phyloP scores from a whole-genome alignment of 768 basidiomycete species.

The Calocera viscosa region DNA sequence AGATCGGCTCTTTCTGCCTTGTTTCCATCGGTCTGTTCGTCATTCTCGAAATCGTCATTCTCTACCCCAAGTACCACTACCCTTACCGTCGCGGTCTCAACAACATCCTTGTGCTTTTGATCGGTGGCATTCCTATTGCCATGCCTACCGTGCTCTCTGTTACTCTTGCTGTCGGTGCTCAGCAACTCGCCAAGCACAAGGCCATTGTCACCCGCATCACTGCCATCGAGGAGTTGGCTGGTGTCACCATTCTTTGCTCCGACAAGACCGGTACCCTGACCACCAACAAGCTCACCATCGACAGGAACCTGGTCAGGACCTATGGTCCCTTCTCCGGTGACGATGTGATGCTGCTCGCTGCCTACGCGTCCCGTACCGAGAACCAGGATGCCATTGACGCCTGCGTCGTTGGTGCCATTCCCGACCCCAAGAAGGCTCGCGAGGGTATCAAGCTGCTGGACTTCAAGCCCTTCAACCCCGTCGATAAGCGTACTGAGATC shows the following conservation, averaged over 20 bases:
- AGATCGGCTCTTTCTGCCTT: constrained; percentile 95
- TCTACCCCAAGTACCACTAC: constrained; percentile 88
- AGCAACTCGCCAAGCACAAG: constrained; percentile 98
- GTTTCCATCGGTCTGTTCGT: constrained; percentile 95
- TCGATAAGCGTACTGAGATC: constrained; percentile 98
- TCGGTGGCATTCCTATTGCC: constrained; percentile 99
- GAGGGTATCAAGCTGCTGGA: constrained; percentile 90
- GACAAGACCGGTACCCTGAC: constrained; percentile 98
- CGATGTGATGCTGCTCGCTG: constrained; percentile 84
- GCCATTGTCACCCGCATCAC: constrained; percentile 99
- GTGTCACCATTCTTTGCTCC: constrained; percentile 96
- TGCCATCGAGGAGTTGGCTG: constrained; percentile 94
- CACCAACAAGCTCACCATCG: constrained; percentile 99
- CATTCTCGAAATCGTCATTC: constrained; percentile 80
- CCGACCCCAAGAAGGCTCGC: constrained; percentile 62
- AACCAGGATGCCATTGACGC: constrained; percentile 96
- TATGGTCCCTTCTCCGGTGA: constrained; percentile 82
- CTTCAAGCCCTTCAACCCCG: constrained; percentile 99
- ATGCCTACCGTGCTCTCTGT: constrained; percentile 99
- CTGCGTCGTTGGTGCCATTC: constrained; percentile 70
- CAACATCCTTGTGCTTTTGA: constrained; percentile 95
- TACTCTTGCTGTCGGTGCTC: constrained; percentile 96
- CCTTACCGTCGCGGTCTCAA: constrained; percentile 87
- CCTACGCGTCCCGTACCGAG: constrained; percentile 95
- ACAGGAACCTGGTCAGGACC: constrained; percentile 78